Percentiles rank a stretch among this genome's conserved stretches.
Conservation (phyloP, 257 asterid species). For the Rhazya stricta region DNA sequence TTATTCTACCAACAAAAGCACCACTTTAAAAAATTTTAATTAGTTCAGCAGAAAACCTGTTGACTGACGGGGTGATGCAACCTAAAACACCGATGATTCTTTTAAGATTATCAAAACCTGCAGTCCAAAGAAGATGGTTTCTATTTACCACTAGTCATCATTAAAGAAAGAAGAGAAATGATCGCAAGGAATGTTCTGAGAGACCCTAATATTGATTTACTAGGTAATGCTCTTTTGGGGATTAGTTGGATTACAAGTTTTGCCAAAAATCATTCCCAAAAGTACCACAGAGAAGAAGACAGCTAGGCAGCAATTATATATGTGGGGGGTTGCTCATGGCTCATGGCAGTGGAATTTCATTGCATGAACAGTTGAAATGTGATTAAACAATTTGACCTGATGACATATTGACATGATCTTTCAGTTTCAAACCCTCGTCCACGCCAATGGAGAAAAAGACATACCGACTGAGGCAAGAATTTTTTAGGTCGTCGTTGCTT, state of each 20-base stretch:
- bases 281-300: slow-evolving; percentile 7
- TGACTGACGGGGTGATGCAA: neutral
- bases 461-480: neutral
- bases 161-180: neutral
- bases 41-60: neutral
- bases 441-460: neutral
- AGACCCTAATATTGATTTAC: neutral
- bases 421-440: neutral
- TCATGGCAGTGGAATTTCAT: neutral
- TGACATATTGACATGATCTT: neutral
- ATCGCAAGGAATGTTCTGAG: neutral
- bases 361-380: neutral
- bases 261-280: slow-evolving; percentile 2
- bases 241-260: slow-evolving; percentile 14
- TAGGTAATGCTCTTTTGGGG: neutral
- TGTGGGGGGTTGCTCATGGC: too few relatives aligned
- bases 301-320: neutral
- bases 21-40: neutral
- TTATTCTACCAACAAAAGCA: slow-evolving; percentile 1
- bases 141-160: neutral
- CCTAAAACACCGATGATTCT: neutral
- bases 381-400: neutral
- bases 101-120: neutral
- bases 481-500: neutral
- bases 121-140: neutral